These are phyloP conservation scores for Tetrahymena malaccensis DNA, from an alignment of 73 alveolate species.

Conservation along the genomic window DNA sequence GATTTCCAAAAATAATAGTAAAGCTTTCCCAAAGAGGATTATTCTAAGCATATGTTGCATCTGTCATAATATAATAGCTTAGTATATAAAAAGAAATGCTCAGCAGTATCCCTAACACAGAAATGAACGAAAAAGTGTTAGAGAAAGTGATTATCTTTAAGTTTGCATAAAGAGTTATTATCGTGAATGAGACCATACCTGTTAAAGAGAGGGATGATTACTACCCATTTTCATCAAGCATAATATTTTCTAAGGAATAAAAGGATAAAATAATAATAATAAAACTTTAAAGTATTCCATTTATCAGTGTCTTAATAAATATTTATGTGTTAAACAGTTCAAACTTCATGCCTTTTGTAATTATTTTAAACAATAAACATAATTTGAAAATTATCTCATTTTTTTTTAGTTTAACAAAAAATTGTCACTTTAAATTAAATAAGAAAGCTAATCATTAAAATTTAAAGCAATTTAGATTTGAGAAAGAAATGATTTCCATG, in stretches of 20 bases:
- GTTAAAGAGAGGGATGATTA: neutral
- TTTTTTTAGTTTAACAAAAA: too few species aligned
- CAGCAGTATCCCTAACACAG: neutral
- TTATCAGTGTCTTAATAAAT: neutral
- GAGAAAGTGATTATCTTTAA: neutral
- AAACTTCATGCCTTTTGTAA: neutral
- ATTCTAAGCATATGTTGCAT: neutral
- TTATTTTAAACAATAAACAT: neutral
- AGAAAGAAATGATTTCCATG: too few species aligned
- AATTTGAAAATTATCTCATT: too few species aligned
- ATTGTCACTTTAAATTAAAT: too few species aligned
- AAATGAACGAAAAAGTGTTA: neutral
- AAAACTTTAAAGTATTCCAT: neutral
- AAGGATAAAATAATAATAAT: neutral
- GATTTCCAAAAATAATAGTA: neutral
- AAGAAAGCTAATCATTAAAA: too few species aligned
- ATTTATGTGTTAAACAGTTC: neutral
- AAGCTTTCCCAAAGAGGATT: neutral
- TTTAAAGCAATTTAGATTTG: too few species aligned
- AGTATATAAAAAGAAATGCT: neutral
- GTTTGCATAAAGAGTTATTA: neutral
- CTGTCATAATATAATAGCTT: neutral
- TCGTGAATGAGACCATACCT: neutral
- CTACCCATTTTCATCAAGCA: neutral
- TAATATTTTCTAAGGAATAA: neutral